Conservation (phyloP, 148 eudicot genomes). For the Polygonum aviculare region DNA sequence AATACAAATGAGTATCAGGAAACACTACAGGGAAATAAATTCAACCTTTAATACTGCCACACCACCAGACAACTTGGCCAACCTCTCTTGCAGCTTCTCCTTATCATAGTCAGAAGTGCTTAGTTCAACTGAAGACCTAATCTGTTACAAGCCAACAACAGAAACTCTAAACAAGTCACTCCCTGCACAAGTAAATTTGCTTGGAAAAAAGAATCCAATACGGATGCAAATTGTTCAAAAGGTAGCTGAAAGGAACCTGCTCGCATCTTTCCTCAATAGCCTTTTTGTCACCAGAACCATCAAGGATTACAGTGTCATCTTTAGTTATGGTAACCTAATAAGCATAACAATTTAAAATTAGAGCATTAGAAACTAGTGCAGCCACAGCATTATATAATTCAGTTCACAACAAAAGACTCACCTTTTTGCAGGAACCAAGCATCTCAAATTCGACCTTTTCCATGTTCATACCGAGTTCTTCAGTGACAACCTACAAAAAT, state of each 20-base stretch:
- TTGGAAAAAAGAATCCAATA: background rate
- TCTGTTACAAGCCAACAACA: constrained; percentile 27
- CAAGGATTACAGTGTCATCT: constrained; percentile 88
- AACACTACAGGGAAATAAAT: background rate
- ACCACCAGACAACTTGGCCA: constrained; percentile 93
- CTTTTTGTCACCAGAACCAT: constrained; percentile 88
- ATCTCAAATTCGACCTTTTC: constrained; percentile 66
- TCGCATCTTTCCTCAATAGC: constrained; percentile 86
- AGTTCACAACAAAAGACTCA: constrained; percentile 1
- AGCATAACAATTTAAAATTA: background rate
- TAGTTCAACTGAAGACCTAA: constrained; percentile 52
- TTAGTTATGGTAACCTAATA: constrained; percentile 72
- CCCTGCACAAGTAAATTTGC: background rate
- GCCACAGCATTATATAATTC: background rate
- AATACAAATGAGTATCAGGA: background rate
- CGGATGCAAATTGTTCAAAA: background rate
- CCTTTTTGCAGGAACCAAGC: constrained; percentile 95
- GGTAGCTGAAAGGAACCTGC: constrained; percentile 36
- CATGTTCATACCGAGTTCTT: constrained; percentile 88
- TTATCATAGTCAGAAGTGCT: constrained; percentile 82
- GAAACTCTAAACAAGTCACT: background rate
- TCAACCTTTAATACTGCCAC: constrained; percentile 87
- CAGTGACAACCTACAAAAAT: constrained; percentile 54
- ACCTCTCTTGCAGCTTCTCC: constrained; percentile 84
- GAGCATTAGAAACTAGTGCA: background rate